These are phyloP conservation scores for Leishmania guyanensis DNA, from an alignment of 208 protist species.

Conservation along the genomic window DNA sequence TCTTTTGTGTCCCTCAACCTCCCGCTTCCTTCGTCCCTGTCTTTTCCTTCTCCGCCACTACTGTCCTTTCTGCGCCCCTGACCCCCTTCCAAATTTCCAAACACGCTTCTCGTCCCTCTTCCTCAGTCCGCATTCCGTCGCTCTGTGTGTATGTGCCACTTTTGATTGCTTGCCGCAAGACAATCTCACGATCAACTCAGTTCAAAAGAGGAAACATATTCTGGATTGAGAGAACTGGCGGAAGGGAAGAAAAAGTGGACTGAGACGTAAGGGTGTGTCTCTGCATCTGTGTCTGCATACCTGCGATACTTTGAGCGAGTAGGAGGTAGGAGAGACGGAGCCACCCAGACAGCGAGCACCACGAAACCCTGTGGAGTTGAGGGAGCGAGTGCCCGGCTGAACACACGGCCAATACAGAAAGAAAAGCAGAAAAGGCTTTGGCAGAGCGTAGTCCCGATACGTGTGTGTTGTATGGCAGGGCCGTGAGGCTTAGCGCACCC, in stretches of 20 bases:
- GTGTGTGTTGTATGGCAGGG: not conserved
- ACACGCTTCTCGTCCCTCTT: not conserved
- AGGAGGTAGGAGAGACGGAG: not conserved
- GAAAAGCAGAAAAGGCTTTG: not conserved
- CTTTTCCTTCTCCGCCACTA: not conserved
- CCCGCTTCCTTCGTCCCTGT: slow-evolving; percentile 7
- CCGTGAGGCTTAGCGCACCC: not conserved
- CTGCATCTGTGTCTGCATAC: not conserved
- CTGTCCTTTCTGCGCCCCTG: not conserved
- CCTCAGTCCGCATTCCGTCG: not conserved
- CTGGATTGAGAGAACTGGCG: too few relatives aligned
- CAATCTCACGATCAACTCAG: not conserved
- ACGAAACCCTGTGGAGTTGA: not conserved
- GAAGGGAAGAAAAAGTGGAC: not conserved
- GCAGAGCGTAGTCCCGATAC: not conserved
- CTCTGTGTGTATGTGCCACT: too few relatives aligned
- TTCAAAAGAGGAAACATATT: not conserved
- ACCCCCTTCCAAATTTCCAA: not conserved
- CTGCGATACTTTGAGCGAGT: not conserved
- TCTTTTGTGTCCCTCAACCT: not conserved
- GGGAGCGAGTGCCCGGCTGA: not conserved
- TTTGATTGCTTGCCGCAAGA: slow-evolving; percentile 1
- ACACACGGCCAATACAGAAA: not conserved
- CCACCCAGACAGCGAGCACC: not conserved
- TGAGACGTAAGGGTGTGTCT: not conserved